Evolutionary conservation across 306 rosid species (phyloP), one percentile per base, ranked within the genome.

Genomic region (Pterocarpus macrocarpus): DNA sequence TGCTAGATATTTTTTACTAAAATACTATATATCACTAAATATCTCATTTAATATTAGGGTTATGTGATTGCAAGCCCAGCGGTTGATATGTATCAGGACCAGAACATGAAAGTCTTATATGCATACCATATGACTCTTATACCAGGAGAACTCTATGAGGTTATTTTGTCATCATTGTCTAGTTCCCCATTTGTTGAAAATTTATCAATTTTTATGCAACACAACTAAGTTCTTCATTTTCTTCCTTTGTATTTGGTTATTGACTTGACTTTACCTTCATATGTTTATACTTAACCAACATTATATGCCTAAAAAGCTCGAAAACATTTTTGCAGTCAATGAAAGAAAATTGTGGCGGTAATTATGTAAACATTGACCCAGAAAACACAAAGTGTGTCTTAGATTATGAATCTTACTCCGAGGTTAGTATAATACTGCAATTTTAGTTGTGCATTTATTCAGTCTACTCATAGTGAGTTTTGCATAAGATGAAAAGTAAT

Each of bases 1-100:
- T 32, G 8, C 53, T 61, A 63, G 28, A 5, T 35, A 49, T 16
- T 63, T 43, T 49, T 81, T 9, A 6, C 5, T 5, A 33, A 32
- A 32, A 6, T 66, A 56, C 17, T 44, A 3, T 63, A n/a, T 81
- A 41, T 44, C 43, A 39, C 16, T 83, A 35, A 17, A 57, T 4
- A 11, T 57, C 36, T 50, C 16, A 16, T 15, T 70, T 34, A 4
- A 41, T 47, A 66, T 58, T 47, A 83, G 94, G 94, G 89, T 12
- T 90, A 85, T 5, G 71, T 87, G 41, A 47, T 89, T 3, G 91
- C 92, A 7, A 91, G 90, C 57, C 91, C 95, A n/a, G 5, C 1
- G 1, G 86, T 87, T n/a, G 75, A 69, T 12, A 0, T 0, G 0
- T 3, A 2, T 30, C 52, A 22, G 9, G 14, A 63, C 2, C 0